Conservation (phyloP, 805 yeast species). For the Kurtzmaniella fragi region DNA sequence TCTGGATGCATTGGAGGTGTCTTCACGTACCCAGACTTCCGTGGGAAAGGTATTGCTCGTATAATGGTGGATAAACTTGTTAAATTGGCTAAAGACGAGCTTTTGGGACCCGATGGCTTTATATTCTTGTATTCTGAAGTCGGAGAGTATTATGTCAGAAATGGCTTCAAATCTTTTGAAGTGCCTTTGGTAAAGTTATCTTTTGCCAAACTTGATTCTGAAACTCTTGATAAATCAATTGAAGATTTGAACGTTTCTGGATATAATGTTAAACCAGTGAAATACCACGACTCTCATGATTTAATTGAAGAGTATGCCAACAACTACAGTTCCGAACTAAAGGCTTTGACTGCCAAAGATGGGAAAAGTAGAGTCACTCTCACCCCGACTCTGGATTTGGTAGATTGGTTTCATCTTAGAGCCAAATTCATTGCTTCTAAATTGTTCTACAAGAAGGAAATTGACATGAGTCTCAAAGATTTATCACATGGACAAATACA, state of each 20-base stretch:
- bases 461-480: constrained; percentile 5
- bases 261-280: constrained; percentile 11
- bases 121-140: constrained; percentile 38
- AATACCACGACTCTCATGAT: constrained; percentile 26
- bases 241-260: constrained; percentile 1
- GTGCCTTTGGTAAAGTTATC: constrained; percentile 29
- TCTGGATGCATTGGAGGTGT: constrained; percentile 41
- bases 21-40: constrained; percentile 29
- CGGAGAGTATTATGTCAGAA: constrained; percentile 35
- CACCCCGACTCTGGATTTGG: constrained; percentile 19
- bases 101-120: constrained; percentile 28
- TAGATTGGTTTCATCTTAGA: constrained; percentile 42
- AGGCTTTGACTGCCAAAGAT: constrained; percentile 19
- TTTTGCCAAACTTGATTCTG: constrained; percentile 5
- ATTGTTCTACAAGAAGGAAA: constrained; percentile 11
- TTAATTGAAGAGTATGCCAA: constrained; percentile 16
- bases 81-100: constrained; percentile 15
- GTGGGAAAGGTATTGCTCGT: constrained; percentile 34
- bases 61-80: constrained; percentile 36
- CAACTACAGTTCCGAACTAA: constrained; percentile 15
- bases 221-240: neutral
- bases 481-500: constrained; percentile 16
- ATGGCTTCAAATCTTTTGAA: constrained; percentile 33
- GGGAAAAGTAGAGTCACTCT: constrained; percentile 26
- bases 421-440: constrained; percentile 25